Base-by-base conservation (phyloP, 768 basidiomycete genomes). In the Omphalotus guepiniiformis region DNA sequence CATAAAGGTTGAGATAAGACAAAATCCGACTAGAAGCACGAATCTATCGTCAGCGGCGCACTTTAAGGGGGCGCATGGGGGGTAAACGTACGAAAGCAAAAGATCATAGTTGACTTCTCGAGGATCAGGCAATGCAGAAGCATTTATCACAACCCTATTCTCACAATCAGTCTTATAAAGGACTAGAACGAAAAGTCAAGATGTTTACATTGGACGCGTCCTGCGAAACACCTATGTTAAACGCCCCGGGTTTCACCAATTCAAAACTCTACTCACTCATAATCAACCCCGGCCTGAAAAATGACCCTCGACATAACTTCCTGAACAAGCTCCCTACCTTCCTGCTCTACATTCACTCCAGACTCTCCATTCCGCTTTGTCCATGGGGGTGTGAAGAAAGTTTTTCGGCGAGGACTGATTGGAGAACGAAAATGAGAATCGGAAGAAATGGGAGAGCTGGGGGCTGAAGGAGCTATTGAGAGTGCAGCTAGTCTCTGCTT, bases 271-370 rank as follows among this genome's bases (percentile, higher is more conserved):
- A 73, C 85, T 60, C 56, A 93, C 91, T 92, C 89, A 54, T 81
- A 92, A 67, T 93, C 91, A 48, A 91, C 85, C 2, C 91, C 91
- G 36, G 91, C 91, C 61, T 91, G 90, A 56, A 87, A 91, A 37
- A 93, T 89, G 67, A 93, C 72, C 61, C 71, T 80, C 30, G 68
- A 59, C 71, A 93, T 76, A 23, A 85, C 76, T 13, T 82, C 76
- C 52, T 87, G 82, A 11, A 88, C 63, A 50, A 66, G 69, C 36
- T 79, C 74, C 37, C 59, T 56, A 50, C 63, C 56, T 54, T 56
- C 42, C 61, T 59, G 50, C 59, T 61, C 44, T 56, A 13, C 41
- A 32, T 27, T 32, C 13, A 19, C 25, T 46, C 48, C 51, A 55
- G 42, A 53, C 53, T 3, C 50, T 56, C 32, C 54, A 54, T 28